Conservation (phyloP, 108 stramenopile species). For the Cyclotella atomus region DNA sequence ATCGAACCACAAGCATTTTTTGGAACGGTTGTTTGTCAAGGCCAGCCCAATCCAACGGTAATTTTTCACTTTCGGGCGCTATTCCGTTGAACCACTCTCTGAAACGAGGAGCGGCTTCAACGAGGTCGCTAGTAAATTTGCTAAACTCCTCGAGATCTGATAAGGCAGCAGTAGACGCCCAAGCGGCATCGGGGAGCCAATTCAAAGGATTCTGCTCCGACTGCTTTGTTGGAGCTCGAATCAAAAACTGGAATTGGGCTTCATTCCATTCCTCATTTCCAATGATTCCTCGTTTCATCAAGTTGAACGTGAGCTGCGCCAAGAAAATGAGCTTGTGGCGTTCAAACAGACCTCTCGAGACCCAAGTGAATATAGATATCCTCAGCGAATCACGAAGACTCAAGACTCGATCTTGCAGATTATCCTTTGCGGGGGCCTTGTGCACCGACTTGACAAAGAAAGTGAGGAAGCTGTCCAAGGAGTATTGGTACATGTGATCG, state of each 20-base stretch:
- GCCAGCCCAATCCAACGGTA: slow-evolving; percentile 90
- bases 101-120: slow-evolving; percentile 91
- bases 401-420: slow-evolving; percentile 63
- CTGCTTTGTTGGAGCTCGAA: slow-evolving; percentile 68
- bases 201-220: slow-evolving; percentile 71
- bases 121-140: slow-evolving; percentile 80
- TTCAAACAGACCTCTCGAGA: slow-evolving; percentile 90
- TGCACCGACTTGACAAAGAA: slow-evolving; percentile 89
- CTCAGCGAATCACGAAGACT: slow-evolving; percentile 81
- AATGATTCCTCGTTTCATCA: slow-evolving; percentile 88
- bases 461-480: slow-evolving; percentile 85
- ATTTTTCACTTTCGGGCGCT: slow-evolving; percentile 89
- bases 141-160: slow-evolving; percentile 83
- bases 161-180: slow-evolving; percentile 73
- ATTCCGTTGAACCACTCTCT: slow-evolving; percentile 90
- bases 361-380: slow-evolving; percentile 91
- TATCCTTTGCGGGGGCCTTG: slow-evolving; percentile 64
- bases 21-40: slow-evolving; percentile 88
- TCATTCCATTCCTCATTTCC: slow-evolving; percentile 75
- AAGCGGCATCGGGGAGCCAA: slow-evolving; percentile 84
- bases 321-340: slow-evolving; percentile 92
- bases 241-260: slow-evolving; percentile 84
- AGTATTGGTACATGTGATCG: slow-evolving; percentile 96
- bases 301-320: slow-evolving; percentile 86
- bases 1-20: slow-evolving; percentile 92